Conservation (phyloP, 2,329 filamentous ascomycete genomes). For the Monilinia fructigena region DNA sequence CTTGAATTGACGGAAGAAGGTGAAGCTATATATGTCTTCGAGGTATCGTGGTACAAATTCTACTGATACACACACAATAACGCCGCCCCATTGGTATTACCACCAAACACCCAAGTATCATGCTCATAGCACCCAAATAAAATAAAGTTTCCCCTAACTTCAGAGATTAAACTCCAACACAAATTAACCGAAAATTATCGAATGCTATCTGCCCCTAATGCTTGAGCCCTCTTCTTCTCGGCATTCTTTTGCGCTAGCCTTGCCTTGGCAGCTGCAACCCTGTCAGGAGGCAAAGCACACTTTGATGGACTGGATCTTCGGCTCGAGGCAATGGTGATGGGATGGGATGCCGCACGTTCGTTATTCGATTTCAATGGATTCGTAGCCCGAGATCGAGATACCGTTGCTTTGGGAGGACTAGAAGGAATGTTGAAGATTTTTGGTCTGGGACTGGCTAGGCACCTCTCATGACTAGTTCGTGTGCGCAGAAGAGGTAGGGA, state of each 20-base stretch:
- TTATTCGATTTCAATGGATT: conserved; percentile 27
- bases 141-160: neutral
- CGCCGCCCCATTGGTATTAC: conserved; percentile 18
- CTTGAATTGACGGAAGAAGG: neutral
- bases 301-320: conserved; percentile 31
- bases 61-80: conserved; percentile 7
- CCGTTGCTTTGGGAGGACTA: conserved; percentile 35
- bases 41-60: conserved; percentile 14
- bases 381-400: conserved; percentile 28
- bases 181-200: conserved; percentile 5
- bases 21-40: conserved; percentile 18
- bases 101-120: conserved; percentile 13
- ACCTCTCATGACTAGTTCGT: conserved; percentile 28
- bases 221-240: conserved; percentile 34
- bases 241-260: conserved; percentile 39
- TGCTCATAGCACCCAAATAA: conserved; percentile 17
- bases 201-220: conserved; percentile 23
- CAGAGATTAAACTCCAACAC: neutral
- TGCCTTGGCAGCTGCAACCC: conserved; percentile 40
- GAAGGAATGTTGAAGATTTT: conserved; percentile 37
- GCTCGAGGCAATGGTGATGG: conserved; percentile 27
- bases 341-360: conserved; percentile 22
- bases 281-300: conserved; percentile 37
- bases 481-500: conserved; percentile 24
- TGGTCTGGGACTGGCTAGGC: conserved; percentile 33